Conservation (phyloP, 345 rosid species). For the Populus pruinosa region DNA sequence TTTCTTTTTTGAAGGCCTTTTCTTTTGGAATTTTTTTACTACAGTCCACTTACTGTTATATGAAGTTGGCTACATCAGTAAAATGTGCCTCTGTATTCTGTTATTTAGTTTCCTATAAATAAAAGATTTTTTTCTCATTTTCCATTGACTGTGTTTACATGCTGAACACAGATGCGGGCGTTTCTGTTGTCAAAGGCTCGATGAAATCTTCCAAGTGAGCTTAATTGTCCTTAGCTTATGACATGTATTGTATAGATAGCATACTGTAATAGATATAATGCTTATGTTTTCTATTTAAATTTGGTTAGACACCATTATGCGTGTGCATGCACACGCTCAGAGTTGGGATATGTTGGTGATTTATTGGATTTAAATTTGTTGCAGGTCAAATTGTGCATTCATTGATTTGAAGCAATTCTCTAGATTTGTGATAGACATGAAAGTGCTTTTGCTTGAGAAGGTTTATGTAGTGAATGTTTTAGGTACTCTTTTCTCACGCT, state of each 20-base stretch:
- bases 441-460: slow-evolving; percentile 56
- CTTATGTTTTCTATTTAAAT: background rate
- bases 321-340: background rate
- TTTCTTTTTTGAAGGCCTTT: background rate
- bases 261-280: background rate
- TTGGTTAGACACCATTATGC: background rate
- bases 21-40: background rate
- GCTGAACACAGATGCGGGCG: slow-evolving; percentile 31
- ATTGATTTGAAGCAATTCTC: slow-evolving; percentile 42
- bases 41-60: too few relatives aligned
- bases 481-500: slow-evolving; percentile 42
- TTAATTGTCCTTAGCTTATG: slow-evolving; percentile 10
- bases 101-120: slow-evolving; percentile 1
- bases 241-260: background rate
- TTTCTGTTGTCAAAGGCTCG: slow-evolving; percentile 26
- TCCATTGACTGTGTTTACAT: background rate
- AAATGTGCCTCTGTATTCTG: background rate
- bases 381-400: slow-evolving; percentile 34
- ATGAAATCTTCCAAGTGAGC: slow-evolving; percentile 36
- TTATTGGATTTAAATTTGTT: slow-evolving; percentile 2
- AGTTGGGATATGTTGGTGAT: background rate
- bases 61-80: background rate
- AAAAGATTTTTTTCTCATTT: background rate
- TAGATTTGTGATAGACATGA: slow-evolving; percentile 57
- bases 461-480: slow-evolving; percentile 69